Evolutionary conservation across 2,329 filamentous ascomycete species (phyloP).

Genomic region (Talaromyces sp.): DNA sequence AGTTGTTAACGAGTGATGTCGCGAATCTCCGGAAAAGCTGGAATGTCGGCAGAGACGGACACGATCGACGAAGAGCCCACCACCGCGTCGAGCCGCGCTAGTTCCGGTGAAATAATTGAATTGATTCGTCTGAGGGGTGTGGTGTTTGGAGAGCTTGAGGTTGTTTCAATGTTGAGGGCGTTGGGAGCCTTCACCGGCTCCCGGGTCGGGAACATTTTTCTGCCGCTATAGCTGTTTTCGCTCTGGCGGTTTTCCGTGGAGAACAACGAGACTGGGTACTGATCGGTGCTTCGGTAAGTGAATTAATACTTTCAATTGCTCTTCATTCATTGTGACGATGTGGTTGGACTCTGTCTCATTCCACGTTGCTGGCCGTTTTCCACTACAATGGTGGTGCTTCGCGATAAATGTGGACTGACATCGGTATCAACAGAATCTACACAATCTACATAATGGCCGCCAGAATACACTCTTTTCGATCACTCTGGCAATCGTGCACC

Average conservation of each 20-base stretch:
- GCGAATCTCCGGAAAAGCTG: conserved; percentile 24
- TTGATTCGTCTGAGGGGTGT: background rate
- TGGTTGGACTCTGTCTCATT: background rate
- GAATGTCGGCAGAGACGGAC: conserved; percentile 23
- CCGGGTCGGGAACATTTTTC: conserved; percentile 46
- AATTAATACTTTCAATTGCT: background rate
- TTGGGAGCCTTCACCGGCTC: conserved; percentile 43
- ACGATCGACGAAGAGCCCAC: conserved; percentile 31
- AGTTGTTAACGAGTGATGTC: conserved; percentile 17
- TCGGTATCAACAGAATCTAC: conserved; percentile 11
- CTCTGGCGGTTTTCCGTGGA: conserved; percentile 27
- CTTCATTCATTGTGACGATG: background rate
- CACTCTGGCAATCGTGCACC: conserved; percentile 31
- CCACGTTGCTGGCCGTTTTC: background rate
- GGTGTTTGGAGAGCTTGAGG: conserved; percentile 12
- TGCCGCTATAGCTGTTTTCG: conserved; percentile 32
- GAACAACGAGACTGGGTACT: conserved; percentile 22
- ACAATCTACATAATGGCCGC: conserved; percentile 32
- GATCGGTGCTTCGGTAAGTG: conserved; percentile 19
- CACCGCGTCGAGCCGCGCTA: conserved; percentile 25
- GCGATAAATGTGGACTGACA: conserved; percentile 13
- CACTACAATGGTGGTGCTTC: background rate
- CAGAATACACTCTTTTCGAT: conserved; percentile 30
- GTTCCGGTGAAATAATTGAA: conserved; percentile 12
- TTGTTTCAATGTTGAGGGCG: conserved; percentile 36